These are phyloP conservation scores for Serendipita sp. DNA, from an alignment of 768 basidiomycete species.

Conservation along the genomic window DNA sequence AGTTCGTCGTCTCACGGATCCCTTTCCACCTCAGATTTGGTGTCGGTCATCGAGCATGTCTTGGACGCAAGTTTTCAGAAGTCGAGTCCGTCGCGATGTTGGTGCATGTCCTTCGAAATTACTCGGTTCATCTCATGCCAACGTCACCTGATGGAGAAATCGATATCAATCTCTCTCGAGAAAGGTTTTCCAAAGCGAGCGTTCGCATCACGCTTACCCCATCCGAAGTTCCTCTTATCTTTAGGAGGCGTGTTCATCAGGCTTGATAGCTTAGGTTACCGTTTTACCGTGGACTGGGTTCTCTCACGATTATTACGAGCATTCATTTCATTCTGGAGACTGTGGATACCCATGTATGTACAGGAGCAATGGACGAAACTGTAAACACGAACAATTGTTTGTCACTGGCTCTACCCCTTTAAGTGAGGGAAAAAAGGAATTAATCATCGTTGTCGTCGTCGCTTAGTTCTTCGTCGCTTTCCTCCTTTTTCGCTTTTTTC, in stretches of 20 bases:
- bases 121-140: not conserved
- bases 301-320: no score
- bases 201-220: slow-evolving; percentile 1
- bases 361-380: no score
- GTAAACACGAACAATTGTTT: no score
- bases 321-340: no score
- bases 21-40: not conserved
- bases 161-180: not conserved
- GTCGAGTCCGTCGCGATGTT: slow-evolving; percentile 4
- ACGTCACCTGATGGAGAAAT: not conserved
- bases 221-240: not conserved
- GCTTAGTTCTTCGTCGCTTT: slow-evolving; percentile 5
- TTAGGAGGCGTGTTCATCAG: not conserved
- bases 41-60: slow-evolving; percentile 1
- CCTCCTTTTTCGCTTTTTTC: slow-evolving; percentile 14
- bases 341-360: no score
- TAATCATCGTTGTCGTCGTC: not conserved
- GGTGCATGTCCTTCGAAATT: not conserved
- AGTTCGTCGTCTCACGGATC: not conserved
- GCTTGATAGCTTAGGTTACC: not conserved
- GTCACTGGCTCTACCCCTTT: no score
- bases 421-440: not conserved
- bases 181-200: not conserved
- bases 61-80: slow-evolving; percentile 5
- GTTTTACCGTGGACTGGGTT: no score